Conservation (phyloP, 1,139 yeast genomes). For the Yamadazyma sp. region DNA sequence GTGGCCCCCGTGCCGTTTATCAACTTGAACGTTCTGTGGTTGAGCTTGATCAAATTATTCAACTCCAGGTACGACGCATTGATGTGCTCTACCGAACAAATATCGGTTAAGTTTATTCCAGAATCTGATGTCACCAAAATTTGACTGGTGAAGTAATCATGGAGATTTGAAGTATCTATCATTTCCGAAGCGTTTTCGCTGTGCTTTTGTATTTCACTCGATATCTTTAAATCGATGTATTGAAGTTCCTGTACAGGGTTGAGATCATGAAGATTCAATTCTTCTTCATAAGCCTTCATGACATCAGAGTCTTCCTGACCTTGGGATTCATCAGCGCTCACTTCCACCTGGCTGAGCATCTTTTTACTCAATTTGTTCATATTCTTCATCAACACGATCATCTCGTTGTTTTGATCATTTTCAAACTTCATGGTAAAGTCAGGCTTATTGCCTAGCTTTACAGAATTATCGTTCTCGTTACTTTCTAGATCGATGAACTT, state of each 20-base stretch:
- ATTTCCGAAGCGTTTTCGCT: conserved; percentile 16
- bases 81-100: conserved; percentile 35
- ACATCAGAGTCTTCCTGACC: conserved; percentile 1
- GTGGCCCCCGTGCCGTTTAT: conserved; percentile 7
- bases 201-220: conserved; percentile 6
- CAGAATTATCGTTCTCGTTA: conserved; percentile 79
- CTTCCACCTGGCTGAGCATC: conserved; percentile 54
- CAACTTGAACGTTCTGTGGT: conserved; percentile 38
- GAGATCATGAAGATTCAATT: conserved; percentile 34
- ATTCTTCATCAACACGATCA: conserved; percentile 74
- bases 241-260: conserved; percentile 48
- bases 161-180: conserved; percentile 21
- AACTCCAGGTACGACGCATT: conserved; percentile 52
- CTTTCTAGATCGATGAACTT: conserved; percentile 75
- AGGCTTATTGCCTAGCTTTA: conserved; percentile 74
- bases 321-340: conserved; percentile 5
- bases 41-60: conserved; percentile 51
- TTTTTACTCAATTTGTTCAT: conserved; percentile 87
- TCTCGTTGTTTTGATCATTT: conserved; percentile 55
- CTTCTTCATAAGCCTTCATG: conserved; percentile 13
- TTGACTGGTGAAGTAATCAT: conserved; percentile 25
- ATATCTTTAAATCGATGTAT: conserved; percentile 57
- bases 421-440: conserved; percentile 86
- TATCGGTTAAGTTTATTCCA: conserved; percentile 43
- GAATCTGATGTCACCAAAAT: conserved; percentile 16